Conservation (phyloP, 768 basidiomycete genomes). For the Podaxis carcinomalis region DNA sequence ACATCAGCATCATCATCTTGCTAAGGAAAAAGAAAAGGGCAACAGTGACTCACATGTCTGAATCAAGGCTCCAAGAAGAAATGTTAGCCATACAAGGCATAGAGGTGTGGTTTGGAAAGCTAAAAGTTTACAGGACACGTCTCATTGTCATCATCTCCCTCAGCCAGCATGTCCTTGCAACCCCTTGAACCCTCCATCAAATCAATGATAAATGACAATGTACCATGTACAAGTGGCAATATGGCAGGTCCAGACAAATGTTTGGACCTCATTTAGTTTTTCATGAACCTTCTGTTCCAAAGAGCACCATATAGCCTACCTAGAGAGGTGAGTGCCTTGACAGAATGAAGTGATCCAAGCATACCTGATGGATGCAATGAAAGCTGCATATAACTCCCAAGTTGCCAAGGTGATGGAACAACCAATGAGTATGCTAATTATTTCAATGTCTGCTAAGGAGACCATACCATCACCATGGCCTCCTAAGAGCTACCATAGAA, state of each 20-base stretch:
- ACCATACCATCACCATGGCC: slow-evolving; percentile 5
- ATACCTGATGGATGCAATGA: slow-evolving; percentile 2
- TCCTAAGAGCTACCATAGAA: not conserved
- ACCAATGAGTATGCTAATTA: not conserved
- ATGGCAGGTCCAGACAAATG: slow-evolving; percentile 5
- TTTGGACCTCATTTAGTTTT: not conserved
- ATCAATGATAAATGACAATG: not conserved
- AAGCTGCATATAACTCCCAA: slow-evolving; percentile 5
- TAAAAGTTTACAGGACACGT: not conserved
- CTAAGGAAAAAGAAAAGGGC: not conserved
- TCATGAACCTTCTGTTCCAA: slow-evolving; percentile 6
- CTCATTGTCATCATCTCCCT: not conserved
- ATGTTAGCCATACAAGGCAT: not conserved
- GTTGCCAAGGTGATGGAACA: slow-evolving; percentile 1
- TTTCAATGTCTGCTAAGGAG: not conserved
- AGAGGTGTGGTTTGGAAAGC: not conserved
- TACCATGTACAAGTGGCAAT: slow-evolving; percentile 5
- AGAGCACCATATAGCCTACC: slow-evolving; percentile 2
- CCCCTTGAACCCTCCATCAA: not conserved
- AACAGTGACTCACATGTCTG: not conserved
- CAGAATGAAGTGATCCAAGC: not conserved
- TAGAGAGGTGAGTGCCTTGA: not conserved
- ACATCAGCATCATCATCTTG: not conserved
- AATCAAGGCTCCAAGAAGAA: not conserved
- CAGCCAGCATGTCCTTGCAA: not conserved